phyloP scores from a whole-genome alignment of 352 stramenopile genomes.

The Phytophthora syringae region DNA sequence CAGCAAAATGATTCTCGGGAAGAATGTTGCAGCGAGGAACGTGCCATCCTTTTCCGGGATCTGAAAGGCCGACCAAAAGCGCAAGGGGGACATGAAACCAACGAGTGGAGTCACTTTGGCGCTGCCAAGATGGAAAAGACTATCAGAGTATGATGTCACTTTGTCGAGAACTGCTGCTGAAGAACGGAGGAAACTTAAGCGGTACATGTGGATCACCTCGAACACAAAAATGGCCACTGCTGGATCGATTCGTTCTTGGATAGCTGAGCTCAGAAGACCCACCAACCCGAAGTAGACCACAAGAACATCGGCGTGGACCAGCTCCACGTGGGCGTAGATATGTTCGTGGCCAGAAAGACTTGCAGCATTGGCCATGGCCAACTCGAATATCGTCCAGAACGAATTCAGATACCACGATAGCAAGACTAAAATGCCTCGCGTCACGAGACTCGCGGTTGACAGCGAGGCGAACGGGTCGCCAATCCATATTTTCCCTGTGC shows the following conservation, averaged over 20 bases:
- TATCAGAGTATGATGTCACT: conserved; percentile 7
- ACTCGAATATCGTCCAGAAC: conserved; percentile 46
- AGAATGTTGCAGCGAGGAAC: conserved; percentile 22
- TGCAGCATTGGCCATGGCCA: conserved; percentile 29
- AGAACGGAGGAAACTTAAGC: conserved; percentile 1
- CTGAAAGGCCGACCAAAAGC: conserved; percentile 21
- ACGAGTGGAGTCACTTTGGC: conserved; percentile 10
- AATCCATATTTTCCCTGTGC: conserved; percentile 43
- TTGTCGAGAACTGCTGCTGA: conserved; percentile 12
- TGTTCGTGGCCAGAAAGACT: background rate
- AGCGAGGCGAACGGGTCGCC: conserved; percentile 46
- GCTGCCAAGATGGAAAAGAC: conserved; percentile 18
- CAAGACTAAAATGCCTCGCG: conserved; percentile 31
- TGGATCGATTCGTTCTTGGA: conserved; percentile 33
- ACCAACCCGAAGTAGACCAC: conserved; percentile 24
- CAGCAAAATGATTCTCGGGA: conserved; percentile 25
- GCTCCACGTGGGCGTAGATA: conserved; percentile 25
- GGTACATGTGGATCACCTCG: conserved; percentile 19
- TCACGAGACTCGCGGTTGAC: conserved; percentile 26
- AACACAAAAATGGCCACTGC: conserved; percentile 23
- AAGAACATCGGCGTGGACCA: conserved; percentile 42
- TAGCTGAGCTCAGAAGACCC: conserved; percentile 20
- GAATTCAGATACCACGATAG: conserved; percentile 31
- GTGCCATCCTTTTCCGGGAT: conserved; percentile 18
- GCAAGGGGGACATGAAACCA: conserved; percentile 26